phyloP scores from a whole-genome alignment of 2,329 filamentous ascomycete genomes.

The Paraconiothyrium brasiliense region DNA sequence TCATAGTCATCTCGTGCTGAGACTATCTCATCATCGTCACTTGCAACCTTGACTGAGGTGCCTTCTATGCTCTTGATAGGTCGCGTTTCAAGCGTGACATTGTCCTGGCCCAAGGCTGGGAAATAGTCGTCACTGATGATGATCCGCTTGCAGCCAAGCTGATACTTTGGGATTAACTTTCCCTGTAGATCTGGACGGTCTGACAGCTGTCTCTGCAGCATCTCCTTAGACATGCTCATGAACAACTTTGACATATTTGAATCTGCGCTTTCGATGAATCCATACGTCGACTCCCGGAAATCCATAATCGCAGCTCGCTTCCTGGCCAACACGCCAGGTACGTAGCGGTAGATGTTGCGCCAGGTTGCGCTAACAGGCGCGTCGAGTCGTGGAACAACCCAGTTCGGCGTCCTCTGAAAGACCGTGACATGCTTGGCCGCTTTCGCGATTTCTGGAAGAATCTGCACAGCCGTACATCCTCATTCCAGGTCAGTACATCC shows the following conservation, averaged over 20 bases:
- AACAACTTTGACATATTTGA: slow-evolving; percentile 55
- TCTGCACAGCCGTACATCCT: slow-evolving; percentile 67
- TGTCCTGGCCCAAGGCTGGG: slow-evolving; percentile 56
- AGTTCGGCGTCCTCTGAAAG: slow-evolving; percentile 68
- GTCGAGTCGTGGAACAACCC: slow-evolving; percentile 65
- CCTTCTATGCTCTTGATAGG: slow-evolving; percentile 58
- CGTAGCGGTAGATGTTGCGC: slow-evolving; percentile 57
- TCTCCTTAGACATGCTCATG: slow-evolving; percentile 44
- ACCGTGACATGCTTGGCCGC: slow-evolving; percentile 61
- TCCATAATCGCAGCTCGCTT: slow-evolving; percentile 65
- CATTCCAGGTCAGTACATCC: slow-evolving; percentile 12
- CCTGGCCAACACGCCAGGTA: slow-evolving; percentile 61
- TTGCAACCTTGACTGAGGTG: slow-evolving; percentile 58
- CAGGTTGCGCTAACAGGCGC: slow-evolving; percentile 55
- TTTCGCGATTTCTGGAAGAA: slow-evolving; percentile 66
- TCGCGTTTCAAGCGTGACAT: slow-evolving; percentile 63
- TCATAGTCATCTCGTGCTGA: slow-evolving; percentile 57
- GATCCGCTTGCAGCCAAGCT: slow-evolving; percentile 64
- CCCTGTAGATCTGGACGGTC: slow-evolving; percentile 62
- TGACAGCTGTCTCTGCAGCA: slow-evolving; percentile 59
- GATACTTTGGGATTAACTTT: slow-evolving; percentile 63
- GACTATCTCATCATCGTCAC: slow-evolving; percentile 35
- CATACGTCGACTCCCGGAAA: slow-evolving; percentile 60
- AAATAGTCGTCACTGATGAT: slow-evolving; percentile 67
- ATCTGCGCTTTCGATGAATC: slow-evolving; percentile 54